Base-by-base conservation (phyloP, 2,329 filamentous ascomycete species). In the Fusarium denticulatum region DNA sequence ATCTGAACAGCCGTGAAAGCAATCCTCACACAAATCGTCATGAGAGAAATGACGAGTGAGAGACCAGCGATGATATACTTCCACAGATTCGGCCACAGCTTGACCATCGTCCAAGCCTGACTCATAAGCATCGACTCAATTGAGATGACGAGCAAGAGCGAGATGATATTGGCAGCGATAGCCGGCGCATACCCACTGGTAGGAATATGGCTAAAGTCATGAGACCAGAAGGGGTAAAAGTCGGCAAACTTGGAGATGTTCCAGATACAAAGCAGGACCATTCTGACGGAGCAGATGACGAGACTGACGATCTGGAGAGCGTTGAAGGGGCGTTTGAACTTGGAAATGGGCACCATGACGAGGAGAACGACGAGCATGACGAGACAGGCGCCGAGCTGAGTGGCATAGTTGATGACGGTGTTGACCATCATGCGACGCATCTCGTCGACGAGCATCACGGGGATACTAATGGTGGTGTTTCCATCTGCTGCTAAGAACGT, bases 301-400 rank as follows among this genome's bases (percentile, higher is more conserved):
- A 97, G 86, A 20, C 89, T 88, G 30, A 86, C 67, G 26, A 88
- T 74, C 79, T 95, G 94, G 76, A 95, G 84, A 71, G 91, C 78
- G 79, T 93, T 93, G 26, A 94, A 87, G 0, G 85, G 79, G 4
- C 91, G 91, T 59, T 84, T 83, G 67, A 93, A 88, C 80, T 94
- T 94, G 73, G 89, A 85, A 0, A 85, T 80, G 26, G 89, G 89
- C 1, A 93, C 95, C 80, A 95, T 86, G 65, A 92, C 77, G 16
- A 94, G 82, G 6, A 95, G 83, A 36, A 93, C 85, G 47, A 92
- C 74, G 24, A 95, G 84, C 77, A 94, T 88, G 68, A 92, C 82
- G 64, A 91, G 72, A 52, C 88, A 89, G 30, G 92, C 89, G 36
- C 94, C 94, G 58, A 95, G 86, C 80, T 96, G 93, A 24, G 88